Base-by-base conservation (phyloP, 495 filamentous ascomycete species). In the Penicillium waksmanii region DNA sequence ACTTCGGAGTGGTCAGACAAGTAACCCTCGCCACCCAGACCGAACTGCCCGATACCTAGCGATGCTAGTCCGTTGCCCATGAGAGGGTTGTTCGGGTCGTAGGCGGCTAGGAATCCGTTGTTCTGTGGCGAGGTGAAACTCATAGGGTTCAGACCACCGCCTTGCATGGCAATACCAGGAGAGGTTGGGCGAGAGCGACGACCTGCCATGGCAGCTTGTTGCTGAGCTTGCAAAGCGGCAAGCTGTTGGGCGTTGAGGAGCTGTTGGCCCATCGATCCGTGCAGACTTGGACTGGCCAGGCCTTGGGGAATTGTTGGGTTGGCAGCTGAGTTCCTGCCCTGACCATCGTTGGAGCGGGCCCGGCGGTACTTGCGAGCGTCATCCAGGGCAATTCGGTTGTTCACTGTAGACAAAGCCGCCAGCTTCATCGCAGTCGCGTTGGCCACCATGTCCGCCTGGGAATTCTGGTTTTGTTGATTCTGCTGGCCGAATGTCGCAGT, bases 381-480 rank as follows among this genome's bases (percentile, higher is more conserved):
- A 62, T 98, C 95, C 59, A 98, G 81, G 36, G 96, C 94, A 68
- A 98, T 97, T 18, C 95, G 90, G 74, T 98, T 98, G 77, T 97
- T 98, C 55, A 98, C 95, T 5, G 95, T 98, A 11, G 94, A 97
- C 38, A 98, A 79, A 18, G 95, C 95, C 54, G 95, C 95, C 43
- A 98, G 84, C 74, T 98, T 98, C 95, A 98, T 98, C 15, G 95
- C 95, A 10, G 95, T 98, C 9, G 95, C 96, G 71, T 98, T 98
- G 46, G 95, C 95, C 55, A 98, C 91, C 93, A 98, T 97, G 66
- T 98, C 96, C 15, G 93, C 95, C 69, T 96, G 92, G 51, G 82
- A 86, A 36, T 78, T 80, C 34, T 73, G 66, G 21, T 66, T 67
- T 76, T 80, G 79, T 67, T 81, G 46, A 27, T 48, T 48, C 23